phyloP scores from a whole-genome alignment of 169 alveolate species.

The Plasmodium berghei region DNA sequence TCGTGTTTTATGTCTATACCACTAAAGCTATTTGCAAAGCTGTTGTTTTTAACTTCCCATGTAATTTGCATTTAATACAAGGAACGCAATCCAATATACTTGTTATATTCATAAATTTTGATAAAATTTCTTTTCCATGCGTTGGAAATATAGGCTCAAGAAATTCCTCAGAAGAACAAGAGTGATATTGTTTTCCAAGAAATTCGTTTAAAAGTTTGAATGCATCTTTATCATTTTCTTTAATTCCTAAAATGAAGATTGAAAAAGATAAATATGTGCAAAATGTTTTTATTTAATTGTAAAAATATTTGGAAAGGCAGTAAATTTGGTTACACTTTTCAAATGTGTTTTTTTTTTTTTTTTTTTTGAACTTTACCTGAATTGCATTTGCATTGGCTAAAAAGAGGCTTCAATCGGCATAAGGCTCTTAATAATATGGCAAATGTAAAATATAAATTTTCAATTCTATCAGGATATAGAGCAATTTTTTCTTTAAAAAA shows the following conservation, averaged over 20 bases:
- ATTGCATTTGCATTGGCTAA: conserved; percentile 86
- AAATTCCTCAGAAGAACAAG: conserved; percentile 43
- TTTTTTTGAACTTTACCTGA: conserved; percentile 78
- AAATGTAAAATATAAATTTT: conserved; percentile 90
- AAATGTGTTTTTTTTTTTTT: not conserved
- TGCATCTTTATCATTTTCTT: conserved; percentile 45
- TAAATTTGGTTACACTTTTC: not conserved
- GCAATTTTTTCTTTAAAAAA: conserved; percentile 88
- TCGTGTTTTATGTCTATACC: conserved; percentile 9
- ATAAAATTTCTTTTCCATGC: conserved; percentile 56
- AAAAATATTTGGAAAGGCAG: not conserved
- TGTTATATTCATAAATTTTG: conserved; percentile 60
- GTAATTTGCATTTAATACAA: conserved; percentile 94
- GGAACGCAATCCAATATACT: conserved; percentile 86
- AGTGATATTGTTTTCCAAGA: conserved; percentile 17
- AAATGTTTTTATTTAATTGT: not conserved
- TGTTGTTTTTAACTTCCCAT: conserved; percentile 92
- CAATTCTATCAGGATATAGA: conserved; percentile 88
- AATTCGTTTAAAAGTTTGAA: conserved; percentile 28
- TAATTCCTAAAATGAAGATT: conserved; percentile 8
- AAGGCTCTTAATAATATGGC: conserved; percentile 87
- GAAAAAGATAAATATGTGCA: not conserved
- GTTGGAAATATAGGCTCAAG: conserved; percentile 54
- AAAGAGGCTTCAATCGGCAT: conserved; percentile 86
- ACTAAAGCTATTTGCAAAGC: conserved; percentile 92